phyloP scores from a whole-genome alignment of 2,329 filamentous ascomycete species.

The Colletotrichum sp. region DNA sequence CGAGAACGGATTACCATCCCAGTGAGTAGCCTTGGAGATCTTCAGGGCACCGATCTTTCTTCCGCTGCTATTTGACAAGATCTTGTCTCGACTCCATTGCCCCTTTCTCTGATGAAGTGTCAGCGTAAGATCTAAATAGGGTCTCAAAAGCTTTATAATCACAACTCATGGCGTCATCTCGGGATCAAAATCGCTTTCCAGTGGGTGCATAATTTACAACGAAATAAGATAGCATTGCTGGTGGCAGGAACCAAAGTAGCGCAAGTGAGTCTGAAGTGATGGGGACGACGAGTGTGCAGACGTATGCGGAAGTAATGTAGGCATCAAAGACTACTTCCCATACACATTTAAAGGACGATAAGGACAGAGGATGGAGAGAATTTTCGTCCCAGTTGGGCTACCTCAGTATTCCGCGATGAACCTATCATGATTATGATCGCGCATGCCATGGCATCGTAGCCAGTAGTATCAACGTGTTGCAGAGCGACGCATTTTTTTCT shows the following conservation, averaged over 20 bases:
- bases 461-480: background rate
- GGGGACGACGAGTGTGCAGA: no score
- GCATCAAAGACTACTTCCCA: fast-evolving
- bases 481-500: no score
- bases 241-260: background rate
- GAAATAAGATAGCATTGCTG: background rate
- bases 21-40: background rate
- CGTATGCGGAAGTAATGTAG: background rate
- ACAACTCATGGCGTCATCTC: fast-evolving
- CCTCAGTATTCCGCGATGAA: background rate
- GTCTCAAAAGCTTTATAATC: background rate
- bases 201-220: no score
- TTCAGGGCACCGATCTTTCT: no score
- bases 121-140: background rate
- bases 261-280: background rate
- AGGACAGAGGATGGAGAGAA: background rate
- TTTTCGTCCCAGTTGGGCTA: fast-evolving
- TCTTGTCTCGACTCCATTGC: background rate
- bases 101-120: background rate
- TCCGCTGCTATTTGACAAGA: no score
- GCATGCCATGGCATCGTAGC: background rate
- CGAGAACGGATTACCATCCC: fast-evolving
- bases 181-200: no score
- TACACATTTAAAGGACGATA: fast-evolving
- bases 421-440: background rate